phyloP scores from a whole-genome alignment of 805 yeast species.

The Novakomyces olei region DNA sequence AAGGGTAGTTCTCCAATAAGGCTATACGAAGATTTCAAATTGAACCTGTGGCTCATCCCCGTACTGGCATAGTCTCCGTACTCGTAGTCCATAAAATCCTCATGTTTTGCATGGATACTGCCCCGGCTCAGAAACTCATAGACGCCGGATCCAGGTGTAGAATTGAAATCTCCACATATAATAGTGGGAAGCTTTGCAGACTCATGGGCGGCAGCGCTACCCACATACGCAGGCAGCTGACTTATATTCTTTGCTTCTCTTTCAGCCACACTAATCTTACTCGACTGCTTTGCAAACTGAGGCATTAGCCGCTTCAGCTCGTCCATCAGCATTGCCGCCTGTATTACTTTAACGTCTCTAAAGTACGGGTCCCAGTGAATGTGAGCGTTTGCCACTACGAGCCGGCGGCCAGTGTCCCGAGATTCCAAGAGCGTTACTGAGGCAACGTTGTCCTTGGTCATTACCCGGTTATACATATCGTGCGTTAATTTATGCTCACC shows the following conservation, averaged over 20 bases:
- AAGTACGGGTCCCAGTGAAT: conserved; percentile 96
- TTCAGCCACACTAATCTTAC: no score
- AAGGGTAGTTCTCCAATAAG: conserved; percentile 76
- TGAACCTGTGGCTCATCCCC: conserved; percentile 64
- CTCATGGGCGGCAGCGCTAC: conserved; percentile 12
- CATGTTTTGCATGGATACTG: conserved; percentile 39
- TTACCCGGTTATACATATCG: conserved; percentile 85
- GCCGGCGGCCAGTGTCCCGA: conserved; percentile 41
- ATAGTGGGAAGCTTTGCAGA: conserved; percentile 44
- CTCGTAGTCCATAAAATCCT: conserved; percentile 64
- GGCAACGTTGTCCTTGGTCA: conserved; percentile 89
- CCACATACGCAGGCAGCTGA: no score
- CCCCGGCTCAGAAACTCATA: conserved; percentile 76
- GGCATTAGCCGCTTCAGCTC: conserved; percentile 52
- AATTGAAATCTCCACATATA: conserved; percentile 91
- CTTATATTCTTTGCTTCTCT: no score
- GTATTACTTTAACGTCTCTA: conserved; percentile 89
- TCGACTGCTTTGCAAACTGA: conserved; percentile 18
- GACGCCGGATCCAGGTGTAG: conserved; percentile 70
- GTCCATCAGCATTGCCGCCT: conserved; percentile 75
- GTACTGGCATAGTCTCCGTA: conserved; percentile 81
- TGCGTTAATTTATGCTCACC: conserved; percentile 80
- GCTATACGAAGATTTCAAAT: conserved; percentile 67
- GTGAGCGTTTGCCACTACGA: conserved; percentile 74
- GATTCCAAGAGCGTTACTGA: conserved; percentile 55